Evolutionary conservation across 306 rosid genomes (phyloP).

Genomic region (barrel medic (Medicago truncatula)): DNA sequence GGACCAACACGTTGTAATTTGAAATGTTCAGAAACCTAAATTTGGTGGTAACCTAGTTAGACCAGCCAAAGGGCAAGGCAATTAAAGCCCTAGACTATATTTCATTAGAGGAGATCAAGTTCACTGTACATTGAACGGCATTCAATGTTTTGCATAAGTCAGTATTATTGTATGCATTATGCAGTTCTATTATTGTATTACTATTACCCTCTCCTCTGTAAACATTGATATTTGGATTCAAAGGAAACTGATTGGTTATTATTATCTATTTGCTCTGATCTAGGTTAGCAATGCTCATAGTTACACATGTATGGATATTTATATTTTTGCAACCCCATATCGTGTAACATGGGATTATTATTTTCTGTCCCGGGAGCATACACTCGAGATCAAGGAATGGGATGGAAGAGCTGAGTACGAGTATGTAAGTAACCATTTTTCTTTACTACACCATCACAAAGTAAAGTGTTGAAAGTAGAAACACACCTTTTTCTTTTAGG

Average conservation of each 20-base stretch:
- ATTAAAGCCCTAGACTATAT: not conserved
- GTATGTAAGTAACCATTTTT: conserved; percentile 70
- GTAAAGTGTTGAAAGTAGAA: conserved; percentile 31
- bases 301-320: conserved; percentile 91
- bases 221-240: conserved; percentile 12
- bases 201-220: not conserved
- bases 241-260: conserved; percentile 32
- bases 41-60: not conserved
- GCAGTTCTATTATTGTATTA: conserved; percentile 25
- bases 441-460: conserved; percentile 18
- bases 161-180: conserved; percentile 21
- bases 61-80: not conserved
- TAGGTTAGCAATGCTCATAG: conserved; percentile 90
- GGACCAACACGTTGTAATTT: not conserved
- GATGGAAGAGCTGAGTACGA: conserved; percentile 83
- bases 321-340: conserved; percentile 95
- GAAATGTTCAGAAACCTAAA: conserved; percentile 31
- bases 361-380: conserved; percentile 87
- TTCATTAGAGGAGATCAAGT: conserved; percentile 2
- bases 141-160: conserved; percentile 1
- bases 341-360: conserved; percentile 97
- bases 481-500: conserved; percentile 19
- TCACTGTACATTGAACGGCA: not conserved
- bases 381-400: conserved; percentile 83
- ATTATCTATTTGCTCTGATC: conserved; percentile 39